Conservation (phyloP, 2,329 filamentous ascomycete species). For the Sporothrix pallida region DNA sequence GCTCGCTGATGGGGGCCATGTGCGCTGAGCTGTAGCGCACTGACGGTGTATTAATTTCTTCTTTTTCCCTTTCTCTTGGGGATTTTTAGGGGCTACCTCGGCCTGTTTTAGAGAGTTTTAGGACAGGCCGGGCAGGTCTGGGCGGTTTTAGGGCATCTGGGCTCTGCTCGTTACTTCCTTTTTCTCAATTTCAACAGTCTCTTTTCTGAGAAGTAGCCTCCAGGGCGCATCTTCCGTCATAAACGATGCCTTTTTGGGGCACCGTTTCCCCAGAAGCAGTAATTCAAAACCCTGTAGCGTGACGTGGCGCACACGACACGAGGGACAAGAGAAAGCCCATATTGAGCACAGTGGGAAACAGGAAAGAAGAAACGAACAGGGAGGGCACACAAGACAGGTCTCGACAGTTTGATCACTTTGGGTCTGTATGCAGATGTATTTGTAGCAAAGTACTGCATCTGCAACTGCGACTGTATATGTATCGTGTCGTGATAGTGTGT, state of each 20-base stretch:
- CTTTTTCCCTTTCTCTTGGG: background rate
- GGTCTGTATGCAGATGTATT: too few species aligned
- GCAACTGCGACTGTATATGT: too few species aligned
- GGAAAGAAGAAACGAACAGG: background rate
- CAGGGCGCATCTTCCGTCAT: background rate
- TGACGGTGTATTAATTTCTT: too few species aligned
- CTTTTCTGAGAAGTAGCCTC: background rate
- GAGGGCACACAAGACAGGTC: background rate
- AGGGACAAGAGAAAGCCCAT: background rate
- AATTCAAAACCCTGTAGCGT: background rate
- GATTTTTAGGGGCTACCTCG: background rate
- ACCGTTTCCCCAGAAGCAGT: background rate
- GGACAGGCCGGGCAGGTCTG: background rate
- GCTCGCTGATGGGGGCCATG: too few species aligned
- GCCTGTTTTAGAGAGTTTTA: background rate
- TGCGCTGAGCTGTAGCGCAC: background rate
- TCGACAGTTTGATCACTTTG: background rate
- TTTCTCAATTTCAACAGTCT: background rate
- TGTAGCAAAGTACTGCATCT: too few species aligned
- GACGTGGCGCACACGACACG: constrained; percentile 8
- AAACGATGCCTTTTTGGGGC: background rate
- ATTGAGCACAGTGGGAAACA: background rate
- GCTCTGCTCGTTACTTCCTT: background rate
- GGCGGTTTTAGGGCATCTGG: background rate
- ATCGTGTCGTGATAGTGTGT: too few species aligned